Base-by-base conservation (phyloP, 2,329 filamentous ascomycete species). In the Sodiomyces alkalinus region DNA sequence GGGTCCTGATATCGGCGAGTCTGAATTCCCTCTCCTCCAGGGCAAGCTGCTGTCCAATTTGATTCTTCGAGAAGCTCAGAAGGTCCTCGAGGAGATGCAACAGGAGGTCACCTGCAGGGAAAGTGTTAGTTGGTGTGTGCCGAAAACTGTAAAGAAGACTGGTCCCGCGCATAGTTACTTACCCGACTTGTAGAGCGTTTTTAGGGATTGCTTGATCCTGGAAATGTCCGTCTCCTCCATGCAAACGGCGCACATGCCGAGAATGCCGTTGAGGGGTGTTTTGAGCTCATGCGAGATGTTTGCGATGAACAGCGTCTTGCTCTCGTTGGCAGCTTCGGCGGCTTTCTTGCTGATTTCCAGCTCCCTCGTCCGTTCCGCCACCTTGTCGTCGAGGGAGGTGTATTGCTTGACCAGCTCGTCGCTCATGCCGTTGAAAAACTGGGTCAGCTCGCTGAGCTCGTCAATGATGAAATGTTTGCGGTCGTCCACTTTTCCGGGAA, bases 241-340 rank as follows among this genome's bases (percentile, higher is more conserved):
- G 51, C 82, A 90, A 1, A 93, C 79, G 0, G 83, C 80, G 40
- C 79, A 86, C 78, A 94, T 90, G 33, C 90, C 90, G 43, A 98
- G 63, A 27, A 96, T 94, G 9, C 87, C 90, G 45, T 96, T 96
- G 32, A 96, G 64, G 0, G 90, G 90, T 2, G 90, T 98, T 47
- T 93, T 92, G 19, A 98, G 63, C 50, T 96, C 71, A 41, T 76
- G 72, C 1, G 73, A 78, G 28, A 96, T 93, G 43, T 96, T 96
- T 12, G 90, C 90, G 37, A 98, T 92, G 56, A 96, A 96, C 7
- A 96, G 62, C 0, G 90, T 96, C 56, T 98, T 98, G 62, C 82
- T 92, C 53, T 93, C 81, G 42, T 93, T 94, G 4, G 86, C 86
- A n/a, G 81, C 80, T 51, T 93, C 86, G 2, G 86, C 86, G 2